Evolutionary conservation across 257 asterid species (phyloP).

Genomic region (Primulina eburnea): DNA sequence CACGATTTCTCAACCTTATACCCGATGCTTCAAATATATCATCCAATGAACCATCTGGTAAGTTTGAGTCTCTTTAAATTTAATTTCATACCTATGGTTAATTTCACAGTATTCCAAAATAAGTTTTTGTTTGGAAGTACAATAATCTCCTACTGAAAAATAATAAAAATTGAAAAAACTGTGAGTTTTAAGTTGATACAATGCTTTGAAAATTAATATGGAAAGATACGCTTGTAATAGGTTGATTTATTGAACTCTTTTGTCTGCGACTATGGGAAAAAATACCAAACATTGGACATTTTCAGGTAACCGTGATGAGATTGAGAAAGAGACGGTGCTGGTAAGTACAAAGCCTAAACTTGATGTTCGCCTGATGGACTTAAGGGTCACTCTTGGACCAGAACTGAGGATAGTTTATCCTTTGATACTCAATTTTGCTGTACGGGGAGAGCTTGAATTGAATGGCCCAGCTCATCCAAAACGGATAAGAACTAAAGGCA

Average conservation of each 20-base stretch:
- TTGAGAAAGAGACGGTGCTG: slow-evolving; percentile 69
- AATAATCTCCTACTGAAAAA: neutral
- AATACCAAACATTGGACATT: slow-evolving; percentile 21
- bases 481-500: slow-evolving; percentile 88
- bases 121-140: neutral
- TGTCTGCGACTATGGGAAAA: slow-evolving; percentile 13
- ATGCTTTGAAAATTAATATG: neutral
- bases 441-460: slow-evolving; percentile 94
- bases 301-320: slow-evolving; percentile 74
- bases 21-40: slow-evolving; percentile 64
- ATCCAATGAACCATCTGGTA: slow-evolving; percentile 74
- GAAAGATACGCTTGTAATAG: slow-evolving; percentile 10
- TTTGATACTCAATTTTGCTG: slow-evolving; percentile 90
- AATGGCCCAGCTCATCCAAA: slow-evolving; percentile 94
- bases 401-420: slow-evolving; percentile 92
- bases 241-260: slow-evolving; percentile 12
- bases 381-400: slow-evolving; percentile 86
- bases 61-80: slow-evolving; percentile 26
- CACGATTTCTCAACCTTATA: slow-evolving; percentile 84
- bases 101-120: neutral
- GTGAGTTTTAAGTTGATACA: neutral
- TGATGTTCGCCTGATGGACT: slow-evolving; percentile 77
- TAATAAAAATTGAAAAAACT: neutral
- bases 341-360: slow-evolving; percentile 75
- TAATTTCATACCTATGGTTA: slow-evolving; percentile 13